Evolutionary conservation across 352 stramenopile species (phyloP), one percentile per base, ranked within the genome.

Genomic region (Phytopythium chamaehyphon): DNA sequence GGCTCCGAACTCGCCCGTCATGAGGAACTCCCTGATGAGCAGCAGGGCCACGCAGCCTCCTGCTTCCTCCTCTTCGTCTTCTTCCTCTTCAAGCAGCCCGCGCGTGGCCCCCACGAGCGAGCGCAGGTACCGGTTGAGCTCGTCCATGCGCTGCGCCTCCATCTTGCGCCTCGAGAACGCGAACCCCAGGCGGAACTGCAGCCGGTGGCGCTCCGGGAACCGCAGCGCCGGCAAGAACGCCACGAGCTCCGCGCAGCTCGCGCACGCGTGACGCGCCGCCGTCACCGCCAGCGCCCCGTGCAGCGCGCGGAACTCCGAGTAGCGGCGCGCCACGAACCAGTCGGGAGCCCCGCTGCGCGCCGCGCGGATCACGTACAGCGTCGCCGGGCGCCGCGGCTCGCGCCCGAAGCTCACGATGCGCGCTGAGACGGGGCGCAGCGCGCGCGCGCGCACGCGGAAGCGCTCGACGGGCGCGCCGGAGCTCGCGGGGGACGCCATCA

Each of bases 251-350:
- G 61, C 52, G 49, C 79, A 90, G 14, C 75, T 62, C 19, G 53
- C 35, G 55, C 79, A 88, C 22, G 26, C 8, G 22, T 62, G 39
- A n/a, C 15, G 31, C 31, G 19, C 19, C 35, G 56, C 2, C 38
- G 49, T n/a, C n/a, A n/a, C n/a, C 26, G 59, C 59, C 18, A 90
- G 62, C 35, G 57, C 54, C 15, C 62, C 61, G 51, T 88, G 61
- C 36, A 90, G 61, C 36, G 62, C 63, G 26, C 79, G 79, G 55
- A 90, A 90, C 60, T 88, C 79, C 19, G 76, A 88, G 62, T 85
- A 90, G 39, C 79, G 79, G 36, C 80, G 75, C 57, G 79, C 79
- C 31, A 90, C 76, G 51, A 76, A 90, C 79, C 79, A 90, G 59
- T 84, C 62, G 38, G 59, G 51, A 11, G 61, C 39, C 14, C 75